These are phyloP conservation scores for Ogataea methylovora DNA, from an alignment of 805 yeast species.

Conservation along the genomic window DNA sequence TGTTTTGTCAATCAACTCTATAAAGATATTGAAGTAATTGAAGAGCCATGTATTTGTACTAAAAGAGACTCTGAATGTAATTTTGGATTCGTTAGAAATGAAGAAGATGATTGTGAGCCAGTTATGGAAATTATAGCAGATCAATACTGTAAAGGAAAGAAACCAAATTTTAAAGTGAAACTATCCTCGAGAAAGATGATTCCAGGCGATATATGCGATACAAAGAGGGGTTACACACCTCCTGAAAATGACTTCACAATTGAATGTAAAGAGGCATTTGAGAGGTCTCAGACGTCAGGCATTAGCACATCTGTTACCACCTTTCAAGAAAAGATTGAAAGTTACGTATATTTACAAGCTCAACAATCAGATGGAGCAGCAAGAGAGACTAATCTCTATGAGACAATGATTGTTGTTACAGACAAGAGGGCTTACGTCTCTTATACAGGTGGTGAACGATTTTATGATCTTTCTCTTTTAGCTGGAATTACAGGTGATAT, in stretches of 20 bases:
- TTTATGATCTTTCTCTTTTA: conserved; percentile 30
- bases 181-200: conserved; percentile 17
- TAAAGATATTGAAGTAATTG: conserved; percentile 36
- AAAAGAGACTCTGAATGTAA: conserved; percentile 67
- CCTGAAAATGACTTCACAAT: conserved; percentile 19
- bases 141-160: conserved; percentile 14
- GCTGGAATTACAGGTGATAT: conserved; percentile 36
- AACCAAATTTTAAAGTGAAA: conserved; percentile 11
- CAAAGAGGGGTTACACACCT: conserved; percentile 13
- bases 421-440: conserved; percentile 56
- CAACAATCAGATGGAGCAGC: conserved; percentile 25
- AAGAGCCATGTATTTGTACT: conserved; percentile 58
- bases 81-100: conserved; percentile 32
- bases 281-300: conserved; percentile 1
- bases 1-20: conserved; percentile 50
- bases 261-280: conserved; percentile 27
- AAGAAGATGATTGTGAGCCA: conserved; percentile 41
- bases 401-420: conserved; percentile 55
- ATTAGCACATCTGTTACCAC: conserved; percentile 32
- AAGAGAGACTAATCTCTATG: conserved; percentile 67
- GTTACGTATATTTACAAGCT: conserved; percentile 56
- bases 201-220: conserved; percentile 19
- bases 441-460: conserved; percentile 55
- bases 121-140: conserved; percentile 8
- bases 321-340: conserved; percentile 45